These are phyloP conservation scores for Firmiana major DNA, from an alignment of 345 rosid species.

Conservation along the genomic window DNA sequence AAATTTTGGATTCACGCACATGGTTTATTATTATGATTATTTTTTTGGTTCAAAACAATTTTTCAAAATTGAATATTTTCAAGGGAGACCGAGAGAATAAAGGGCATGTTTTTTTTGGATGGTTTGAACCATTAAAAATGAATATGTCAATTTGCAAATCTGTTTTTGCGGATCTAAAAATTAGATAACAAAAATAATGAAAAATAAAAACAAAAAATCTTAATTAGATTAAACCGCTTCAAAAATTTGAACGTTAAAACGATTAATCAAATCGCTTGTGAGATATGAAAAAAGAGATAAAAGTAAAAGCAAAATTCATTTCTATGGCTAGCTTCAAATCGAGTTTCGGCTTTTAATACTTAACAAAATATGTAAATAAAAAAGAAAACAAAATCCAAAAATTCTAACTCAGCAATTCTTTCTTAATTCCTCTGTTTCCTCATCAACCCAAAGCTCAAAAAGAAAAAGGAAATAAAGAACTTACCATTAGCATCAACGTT, in stretches of 20 bases:
- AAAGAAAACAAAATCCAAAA: background rate
- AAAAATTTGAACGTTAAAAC: background rate
- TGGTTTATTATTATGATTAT: background rate
- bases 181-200: background rate
- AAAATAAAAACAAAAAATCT: background rate
- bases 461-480: background rate
- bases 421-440: background rate
- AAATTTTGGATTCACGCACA: background rate
- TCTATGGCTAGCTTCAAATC: background rate
- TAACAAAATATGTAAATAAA: background rate
- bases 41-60: background rate
- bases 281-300: background rate
- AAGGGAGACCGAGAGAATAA: conserved; percentile 7
- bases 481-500: conserved; percentile 43
- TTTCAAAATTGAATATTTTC: background rate
- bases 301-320: background rate
- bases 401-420: background rate
- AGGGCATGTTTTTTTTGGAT: conserved; percentile 10
- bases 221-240: background rate
- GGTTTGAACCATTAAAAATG: conserved; percentile 21
- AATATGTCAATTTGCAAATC: conserved; percentile 21
- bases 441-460: background rate
- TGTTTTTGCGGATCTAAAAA: conserved; percentile 24
- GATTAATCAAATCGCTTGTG: background rate
- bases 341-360: background rate